Conservation (phyloP, 2,329 filamentous ascomycete genomes). For the Nemania sp. region DNA sequence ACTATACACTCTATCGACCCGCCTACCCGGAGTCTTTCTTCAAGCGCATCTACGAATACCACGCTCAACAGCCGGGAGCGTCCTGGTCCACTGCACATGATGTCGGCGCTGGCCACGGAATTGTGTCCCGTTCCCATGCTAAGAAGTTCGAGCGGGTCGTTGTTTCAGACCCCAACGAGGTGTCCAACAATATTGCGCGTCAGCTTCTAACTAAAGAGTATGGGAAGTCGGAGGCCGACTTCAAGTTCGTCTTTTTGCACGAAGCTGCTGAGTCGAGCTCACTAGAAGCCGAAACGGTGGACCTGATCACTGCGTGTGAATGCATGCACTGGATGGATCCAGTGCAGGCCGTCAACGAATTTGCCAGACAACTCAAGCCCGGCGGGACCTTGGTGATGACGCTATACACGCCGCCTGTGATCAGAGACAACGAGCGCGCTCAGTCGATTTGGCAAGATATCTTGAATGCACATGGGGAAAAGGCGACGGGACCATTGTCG, state of each 20-base stretch:
- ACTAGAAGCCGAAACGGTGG: conserved; percentile 26
- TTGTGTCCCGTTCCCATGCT: conserved; percentile 30
- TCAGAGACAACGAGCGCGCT: conserved; percentile 21
- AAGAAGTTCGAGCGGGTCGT: conserved; percentile 27
- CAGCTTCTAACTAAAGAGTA: conserved; percentile 28
- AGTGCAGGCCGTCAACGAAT: conserved; percentile 28
- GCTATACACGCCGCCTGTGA: conserved; percentile 28
- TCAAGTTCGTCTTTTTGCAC: conserved; percentile 34
- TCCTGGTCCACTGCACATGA: conserved; percentile 28
- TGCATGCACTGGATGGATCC: conserved; percentile 37
- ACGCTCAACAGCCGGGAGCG: conserved; percentile 13
- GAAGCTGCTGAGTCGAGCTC: conserved; percentile 36
- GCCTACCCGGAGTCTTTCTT: conserved; percentile 31
- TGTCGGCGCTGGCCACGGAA: conserved; percentile 29
- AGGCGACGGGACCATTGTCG: background rate
- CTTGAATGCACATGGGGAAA: background rate
- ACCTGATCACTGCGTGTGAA: conserved; percentile 36
- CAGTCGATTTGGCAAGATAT: conserved; percentile 16
- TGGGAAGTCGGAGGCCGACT: conserved; percentile 14
- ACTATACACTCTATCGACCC: conserved; percentile 28
- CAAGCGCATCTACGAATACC: conserved; percentile 31
- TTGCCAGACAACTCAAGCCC: conserved; percentile 31
- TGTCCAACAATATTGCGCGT: conserved; percentile 29
- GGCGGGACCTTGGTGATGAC: conserved; percentile 36
- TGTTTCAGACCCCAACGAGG: conserved; percentile 39